Conservation (phyloP, 768 basidiomycete genomes). For the Harrya chromipes region DNA sequence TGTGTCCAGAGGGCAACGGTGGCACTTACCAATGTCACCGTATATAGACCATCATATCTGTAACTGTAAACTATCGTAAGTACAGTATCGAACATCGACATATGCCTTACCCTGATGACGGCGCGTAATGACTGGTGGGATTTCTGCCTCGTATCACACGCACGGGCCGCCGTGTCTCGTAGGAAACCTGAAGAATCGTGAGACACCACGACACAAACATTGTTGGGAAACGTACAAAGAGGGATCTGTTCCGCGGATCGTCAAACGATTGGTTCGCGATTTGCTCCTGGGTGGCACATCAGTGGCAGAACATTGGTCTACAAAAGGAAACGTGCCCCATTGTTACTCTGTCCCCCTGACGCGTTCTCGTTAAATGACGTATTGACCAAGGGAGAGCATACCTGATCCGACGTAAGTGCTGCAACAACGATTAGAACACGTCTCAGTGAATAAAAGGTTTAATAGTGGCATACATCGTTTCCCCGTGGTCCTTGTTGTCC, state of each 20-base stretch:
- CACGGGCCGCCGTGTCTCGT: conserved; percentile 29
- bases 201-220: background rate
- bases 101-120: conserved; percentile 19
- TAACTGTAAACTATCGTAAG: conserved; percentile 18
- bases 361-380: background rate
- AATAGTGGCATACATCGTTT: conserved; percentile 32
- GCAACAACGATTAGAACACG: conserved; percentile 1
- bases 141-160: conserved; percentile 37
- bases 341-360: conserved; percentile 23
- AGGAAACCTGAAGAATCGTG: conserved; percentile 27
- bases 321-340: conserved; percentile 12
- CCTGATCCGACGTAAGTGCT: conserved; percentile 37
- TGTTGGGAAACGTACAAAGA: conserved; percentile 11
- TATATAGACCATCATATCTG: conserved; percentile 33
- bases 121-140: conserved; percentile 16
- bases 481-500: conserved; percentile 39
- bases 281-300: conserved; percentile 20
- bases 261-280: conserved; percentile 23
- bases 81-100: background rate
- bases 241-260: conserved; percentile 15
- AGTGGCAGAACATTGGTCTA: background rate
- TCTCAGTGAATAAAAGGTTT: background rate
- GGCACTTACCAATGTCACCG: conserved; percentile 22
- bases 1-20: background rate
- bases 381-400: background rate